A percentile compares a stretch with the other conserved stretches of the same genome.
Evolutionary conservation across 1,139 yeast genomes (phyloP).

Genomic region (Saccharomycopsis phalli): DNA sequence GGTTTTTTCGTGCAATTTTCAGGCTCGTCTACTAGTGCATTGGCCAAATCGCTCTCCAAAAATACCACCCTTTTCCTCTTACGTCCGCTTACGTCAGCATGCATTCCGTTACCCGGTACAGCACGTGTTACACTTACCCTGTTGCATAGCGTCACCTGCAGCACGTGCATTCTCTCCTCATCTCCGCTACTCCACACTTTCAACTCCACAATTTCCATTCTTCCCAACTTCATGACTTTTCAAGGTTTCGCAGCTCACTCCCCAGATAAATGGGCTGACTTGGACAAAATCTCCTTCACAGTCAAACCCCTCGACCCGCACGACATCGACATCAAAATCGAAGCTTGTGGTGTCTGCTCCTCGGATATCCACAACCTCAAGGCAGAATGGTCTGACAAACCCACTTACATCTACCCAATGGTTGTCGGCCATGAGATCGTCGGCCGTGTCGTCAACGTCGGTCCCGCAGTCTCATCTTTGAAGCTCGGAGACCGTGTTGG

Average conservation of each 20-base stretch:
- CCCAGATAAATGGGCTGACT: slow-evolving; percentile 36
- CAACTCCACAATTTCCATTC: not conserved
- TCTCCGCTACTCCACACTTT: not conserved
- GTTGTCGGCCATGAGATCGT: slow-evolving; percentile 45
- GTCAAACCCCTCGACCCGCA: slow-evolving; percentile 29
- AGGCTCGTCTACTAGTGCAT: not conserved
- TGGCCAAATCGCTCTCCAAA: not conserved
- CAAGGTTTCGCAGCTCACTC: slow-evolving; percentile 38
- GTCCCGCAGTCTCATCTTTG: slow-evolving; percentile 29
- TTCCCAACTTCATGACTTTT: slow-evolving; percentile 25
- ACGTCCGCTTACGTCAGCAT: too few relatives aligned
- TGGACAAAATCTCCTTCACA: slow-evolving; percentile 29
- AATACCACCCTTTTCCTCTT: not conserved
- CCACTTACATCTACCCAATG: slow-evolving; percentile 18
- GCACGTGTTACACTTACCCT: too few relatives aligned
- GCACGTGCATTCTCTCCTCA: too few relatives aligned
- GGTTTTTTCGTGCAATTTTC: not conserved
- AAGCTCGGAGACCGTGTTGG: slow-evolving; percentile 42
- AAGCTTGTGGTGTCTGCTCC: slow-evolving; percentile 50
- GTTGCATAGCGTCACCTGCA: too few relatives aligned
- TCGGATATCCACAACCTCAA: slow-evolving; percentile 34
- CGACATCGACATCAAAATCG: slow-evolving; percentile 32
- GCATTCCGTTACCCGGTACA: too few relatives aligned
- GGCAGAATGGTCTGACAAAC: slow-evolving; percentile 22
- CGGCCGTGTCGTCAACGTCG: slow-evolving; percentile 37